Percentiles rank a stretch among this genome's conserved stretches.
These are phyloP conservation scores for Closterium sp. DNA, from an alignment of 139 green algal species.

Conservation along the genomic window DNA sequence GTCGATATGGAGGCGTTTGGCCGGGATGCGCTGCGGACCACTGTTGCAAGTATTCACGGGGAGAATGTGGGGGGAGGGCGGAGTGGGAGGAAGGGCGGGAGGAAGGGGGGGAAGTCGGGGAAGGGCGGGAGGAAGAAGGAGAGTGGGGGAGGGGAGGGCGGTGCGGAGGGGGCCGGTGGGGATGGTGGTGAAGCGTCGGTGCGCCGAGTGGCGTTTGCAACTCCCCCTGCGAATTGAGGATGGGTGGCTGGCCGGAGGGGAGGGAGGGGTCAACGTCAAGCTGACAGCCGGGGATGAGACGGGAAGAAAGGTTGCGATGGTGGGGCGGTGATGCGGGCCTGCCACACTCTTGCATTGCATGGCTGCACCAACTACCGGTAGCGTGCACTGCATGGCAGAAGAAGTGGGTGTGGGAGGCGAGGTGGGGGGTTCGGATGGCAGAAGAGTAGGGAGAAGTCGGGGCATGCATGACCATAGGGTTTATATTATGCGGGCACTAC, in stretches of 20 bases:
- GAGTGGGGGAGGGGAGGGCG: background rate
- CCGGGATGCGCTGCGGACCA: background rate
- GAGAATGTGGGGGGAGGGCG: background rate
- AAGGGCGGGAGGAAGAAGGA: background rate
- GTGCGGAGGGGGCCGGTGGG: background rate
- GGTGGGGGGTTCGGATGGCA: no score
- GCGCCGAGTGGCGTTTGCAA: background rate
- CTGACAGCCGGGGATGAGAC: background rate
- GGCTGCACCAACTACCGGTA: no score
- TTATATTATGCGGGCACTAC: no score
- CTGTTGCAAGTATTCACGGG: background rate
- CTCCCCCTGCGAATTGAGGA: background rate
- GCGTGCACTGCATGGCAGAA: no score
- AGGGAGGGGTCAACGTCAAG: background rate
- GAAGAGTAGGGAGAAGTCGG: no score
- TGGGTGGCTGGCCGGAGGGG: background rate
- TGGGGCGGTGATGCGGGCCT: background rate
- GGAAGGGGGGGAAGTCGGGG: no score
- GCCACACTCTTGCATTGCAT: no score
- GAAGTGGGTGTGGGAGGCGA: no score
- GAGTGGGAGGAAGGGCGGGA: background rate
- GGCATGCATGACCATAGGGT: no score
- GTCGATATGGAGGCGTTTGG: slow-evolving; percentile 4
- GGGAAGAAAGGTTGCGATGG: background rate
- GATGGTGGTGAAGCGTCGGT: background rate